Conservation (phyloP, 1,139 yeast genomes). For the Barnettozyma hawaiiensis region DNA sequence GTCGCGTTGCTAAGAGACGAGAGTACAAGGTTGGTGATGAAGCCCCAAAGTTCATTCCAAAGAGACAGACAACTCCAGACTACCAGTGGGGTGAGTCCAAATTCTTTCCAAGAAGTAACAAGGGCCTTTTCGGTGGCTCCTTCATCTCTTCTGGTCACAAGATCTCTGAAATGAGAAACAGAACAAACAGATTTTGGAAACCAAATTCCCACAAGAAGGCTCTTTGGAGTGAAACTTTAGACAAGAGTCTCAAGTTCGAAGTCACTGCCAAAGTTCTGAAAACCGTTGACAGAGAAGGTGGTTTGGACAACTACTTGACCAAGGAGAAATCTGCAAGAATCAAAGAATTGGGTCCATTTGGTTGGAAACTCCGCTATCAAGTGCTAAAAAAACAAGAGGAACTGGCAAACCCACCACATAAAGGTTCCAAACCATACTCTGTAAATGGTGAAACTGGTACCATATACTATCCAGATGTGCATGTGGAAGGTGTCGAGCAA, state of each 20-base stretch:
- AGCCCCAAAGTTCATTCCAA: conserved; percentile 45
- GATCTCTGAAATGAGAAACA: conserved; percentile 72
- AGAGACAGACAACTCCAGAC: conserved; percentile 50
- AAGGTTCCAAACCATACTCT: conserved; percentile 29
- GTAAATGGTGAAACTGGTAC: conserved; percentile 35
- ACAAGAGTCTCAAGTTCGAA: conserved; percentile 45
- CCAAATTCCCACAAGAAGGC: conserved; percentile 75
- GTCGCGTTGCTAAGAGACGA: conserved; percentile 35
- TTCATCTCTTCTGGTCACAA: conserved; percentile 74
- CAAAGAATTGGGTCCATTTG: conserved; percentile 86
- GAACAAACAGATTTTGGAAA: conserved; percentile 68
- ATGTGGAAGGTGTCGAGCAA: conserved; percentile 33
- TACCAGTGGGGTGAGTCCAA: conserved; percentile 79
- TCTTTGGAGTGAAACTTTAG: conserved; percentile 80
- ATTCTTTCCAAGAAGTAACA: conserved; percentile 75
- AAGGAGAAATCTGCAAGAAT: conserved; percentile 86
- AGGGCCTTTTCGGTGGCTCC: conserved; percentile 87
- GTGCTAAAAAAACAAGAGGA: conserved; percentile 42
- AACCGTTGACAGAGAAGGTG: conserved; percentile 90
- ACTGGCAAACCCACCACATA: conserved; percentile 27
- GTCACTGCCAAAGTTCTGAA: conserved; percentile 79
- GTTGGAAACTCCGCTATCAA: conserved; percentile 83
- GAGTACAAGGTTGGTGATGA: conserved; percentile 39
- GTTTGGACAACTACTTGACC: conserved; percentile 78
- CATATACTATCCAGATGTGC: conserved; percentile 44